phyloP scores from a whole-genome alignment of 305 asterid species.

The Nicotiana rustica region DNA sequence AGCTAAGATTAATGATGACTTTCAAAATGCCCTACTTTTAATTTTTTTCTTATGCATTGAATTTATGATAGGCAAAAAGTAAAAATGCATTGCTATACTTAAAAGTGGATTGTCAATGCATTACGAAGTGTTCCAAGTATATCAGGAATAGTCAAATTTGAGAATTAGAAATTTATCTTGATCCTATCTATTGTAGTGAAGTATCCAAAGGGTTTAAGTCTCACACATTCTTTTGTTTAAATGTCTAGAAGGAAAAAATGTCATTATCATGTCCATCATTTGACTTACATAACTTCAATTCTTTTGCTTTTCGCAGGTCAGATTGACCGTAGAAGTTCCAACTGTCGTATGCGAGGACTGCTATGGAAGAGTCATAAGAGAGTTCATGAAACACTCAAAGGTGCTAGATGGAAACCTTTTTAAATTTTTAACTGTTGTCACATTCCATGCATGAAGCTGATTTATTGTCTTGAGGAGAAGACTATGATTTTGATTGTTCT shows the following conservation, averaged over 20 bases:
- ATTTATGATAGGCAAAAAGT: not conserved
- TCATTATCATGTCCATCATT: slow-evolving; percentile 4
- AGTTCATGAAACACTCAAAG: slow-evolving; percentile 80
- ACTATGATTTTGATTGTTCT: not conserved
- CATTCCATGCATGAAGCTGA: not conserved
- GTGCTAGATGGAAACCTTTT: slow-evolving; percentile 39
- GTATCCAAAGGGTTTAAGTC: not conserved
- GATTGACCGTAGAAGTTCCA: slow-evolving; percentile 91
- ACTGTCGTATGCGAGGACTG: slow-evolving; percentile 85
- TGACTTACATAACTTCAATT: not conserved
- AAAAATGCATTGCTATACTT: not conserved
- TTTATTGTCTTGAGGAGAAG: slow-evolving; percentile 6
- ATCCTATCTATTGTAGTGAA: not conserved
- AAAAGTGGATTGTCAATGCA: not conserved
- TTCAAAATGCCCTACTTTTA: not conserved
- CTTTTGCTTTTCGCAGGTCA: slow-evolving; percentile 54
- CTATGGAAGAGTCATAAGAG: slow-evolving; percentile 66
- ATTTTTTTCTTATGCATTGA: not conserved
- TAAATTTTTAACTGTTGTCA: not conserved
- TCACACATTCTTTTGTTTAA: not conserved
- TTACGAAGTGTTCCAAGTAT: not conserved
- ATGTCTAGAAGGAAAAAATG: not conserved
- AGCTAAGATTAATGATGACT: not conserved
- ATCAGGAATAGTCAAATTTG: slow-evolving; percentile 1
- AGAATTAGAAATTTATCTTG: not conserved